Evolutionary conservation across 164 flowering plant species (phyloP), one percentile per base, ranked within the genome.

Genomic region (Magnolia kwangsiensis): DNA sequence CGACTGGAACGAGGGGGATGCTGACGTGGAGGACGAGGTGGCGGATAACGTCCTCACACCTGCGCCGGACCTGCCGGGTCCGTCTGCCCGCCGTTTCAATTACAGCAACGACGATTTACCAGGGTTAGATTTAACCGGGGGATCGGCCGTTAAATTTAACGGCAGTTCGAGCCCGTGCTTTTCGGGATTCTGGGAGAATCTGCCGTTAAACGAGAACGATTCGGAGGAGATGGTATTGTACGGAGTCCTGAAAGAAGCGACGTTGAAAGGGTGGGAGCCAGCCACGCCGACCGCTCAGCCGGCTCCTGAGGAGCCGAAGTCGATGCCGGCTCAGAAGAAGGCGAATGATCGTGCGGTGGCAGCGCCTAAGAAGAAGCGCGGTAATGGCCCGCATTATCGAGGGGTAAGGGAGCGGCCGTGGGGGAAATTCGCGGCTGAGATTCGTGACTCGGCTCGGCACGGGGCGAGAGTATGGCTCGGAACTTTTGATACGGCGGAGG

Each of bases 381-480:
- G 66, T 24, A 50, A 37, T 2, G 80, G 78, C 10, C 78, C 71
- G 14, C 80, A 51, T 50, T 81, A 81, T 23, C 67, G 80, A 29
- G 83, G 83, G 10, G 83, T 81, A 61, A 78, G 83, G 63, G 83
- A 75, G 73, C 50, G 83, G 19, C 83, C 83, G 50, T 81, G 83
- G 83, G 74, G 71, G n/a, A 80, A 68, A 69, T 78, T 81, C 63
- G 83, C 83, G 8, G 83, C 83, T 31, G 80, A 81, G 76, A 81
- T 81, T 31, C 83, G 80, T 5, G 83, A 81, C 74, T 78, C 83
- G 50, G 76, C 83, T 19, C 76, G 83, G 13, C 80, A 81, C 8
- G 80, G 83, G 9, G 80, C 78, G 16, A 49, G 83, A 51, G 63
- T 81, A 24, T 81, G 83, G 80, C 76, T 64, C 27, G 80, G 80